Percentiles rank a stretch among this genome's conserved stretches.
Conservation (phyloP, 768 basidiomycete species). For the Tulasnella sp. region DNA sequence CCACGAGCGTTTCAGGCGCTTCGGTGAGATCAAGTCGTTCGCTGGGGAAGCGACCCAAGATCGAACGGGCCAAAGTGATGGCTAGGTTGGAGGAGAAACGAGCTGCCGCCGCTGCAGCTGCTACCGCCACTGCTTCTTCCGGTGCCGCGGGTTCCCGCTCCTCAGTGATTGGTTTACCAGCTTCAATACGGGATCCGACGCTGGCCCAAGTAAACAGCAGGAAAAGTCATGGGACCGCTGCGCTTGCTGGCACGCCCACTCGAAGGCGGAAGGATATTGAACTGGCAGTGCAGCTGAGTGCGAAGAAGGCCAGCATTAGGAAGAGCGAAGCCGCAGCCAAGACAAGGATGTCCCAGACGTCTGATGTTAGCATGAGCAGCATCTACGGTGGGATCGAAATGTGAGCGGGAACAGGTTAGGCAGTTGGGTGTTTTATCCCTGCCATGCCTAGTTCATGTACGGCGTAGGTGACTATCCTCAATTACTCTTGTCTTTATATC, state of each 20-base stretch:
- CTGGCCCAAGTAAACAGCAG: neutral
- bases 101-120: constrained; percentile 4
- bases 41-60: constrained; percentile 20
- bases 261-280: constrained; percentile 6
- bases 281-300: constrained; percentile 11
- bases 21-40: neutral
- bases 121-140: neutral
- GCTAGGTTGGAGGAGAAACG: constrained; percentile 28
- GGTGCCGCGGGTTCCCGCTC: neutral
- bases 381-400: neutral
- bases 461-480: neutral
- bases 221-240: constrained; percentile 17
- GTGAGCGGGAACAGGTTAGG: neutral
- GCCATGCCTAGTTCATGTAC: neutral
- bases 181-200: neutral
- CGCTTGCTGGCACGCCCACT: neutral
- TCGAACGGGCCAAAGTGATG: constrained; percentile 28
- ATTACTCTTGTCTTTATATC: neutral
- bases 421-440: neutral
- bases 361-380: neutral
- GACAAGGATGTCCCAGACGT: neutral
- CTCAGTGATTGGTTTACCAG: neutral
- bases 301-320: constrained; percentile 25
- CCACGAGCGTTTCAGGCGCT: constrained; percentile 2
- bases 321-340: constrained; percentile 15